Conservation (phyloP, 1,139 yeast genomes). For the Pichia sp. region DNA sequence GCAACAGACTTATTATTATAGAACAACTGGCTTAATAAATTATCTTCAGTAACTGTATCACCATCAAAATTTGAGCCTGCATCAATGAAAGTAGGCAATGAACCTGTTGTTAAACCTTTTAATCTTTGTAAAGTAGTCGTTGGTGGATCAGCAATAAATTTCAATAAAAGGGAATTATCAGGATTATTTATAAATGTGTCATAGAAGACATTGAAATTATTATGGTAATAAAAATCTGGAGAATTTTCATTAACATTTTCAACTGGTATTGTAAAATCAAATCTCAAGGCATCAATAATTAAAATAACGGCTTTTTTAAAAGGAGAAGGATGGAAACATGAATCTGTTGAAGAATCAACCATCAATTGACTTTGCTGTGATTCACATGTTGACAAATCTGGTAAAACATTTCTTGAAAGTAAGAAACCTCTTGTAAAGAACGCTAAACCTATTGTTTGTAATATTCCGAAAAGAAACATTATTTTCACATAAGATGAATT, state of each 20-base stretch:
- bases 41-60: conserved; percentile 85
- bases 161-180: conserved; percentile 58
- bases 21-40: conserved; percentile 70
- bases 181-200: conserved; percentile 46
- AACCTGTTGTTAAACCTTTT: conserved; percentile 92
- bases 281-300: conserved; percentile 85
- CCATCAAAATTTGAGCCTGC: conserved; percentile 98
- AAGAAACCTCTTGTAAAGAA: conserved; percentile 83
- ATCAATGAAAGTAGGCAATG: conserved; percentile 91
- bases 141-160: conserved; percentile 95
- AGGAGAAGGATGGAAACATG: conserved; percentile 28
- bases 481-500: conserved; percentile 48
- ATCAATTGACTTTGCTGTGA: conserved; percentile 19
- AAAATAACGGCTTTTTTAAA: conserved; percentile 72
- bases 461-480: conserved; percentile 45
- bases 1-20: conserved; percentile 55
- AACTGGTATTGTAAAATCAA: conserved; percentile 81
- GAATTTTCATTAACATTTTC: conserved; percentile 30
- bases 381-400: conserved; percentile 39
- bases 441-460: conserved; percentile 61
- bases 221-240: conserved; percentile 40
- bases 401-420: conserved; percentile 74
- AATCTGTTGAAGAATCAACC: too few relatives aligned
- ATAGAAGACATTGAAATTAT: conserved; percentile 60
- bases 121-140: conserved; percentile 92